phyloP scores from a whole-genome alignment of 2,329 filamentous ascomycete species.

The Diaporthe eres region DNA sequence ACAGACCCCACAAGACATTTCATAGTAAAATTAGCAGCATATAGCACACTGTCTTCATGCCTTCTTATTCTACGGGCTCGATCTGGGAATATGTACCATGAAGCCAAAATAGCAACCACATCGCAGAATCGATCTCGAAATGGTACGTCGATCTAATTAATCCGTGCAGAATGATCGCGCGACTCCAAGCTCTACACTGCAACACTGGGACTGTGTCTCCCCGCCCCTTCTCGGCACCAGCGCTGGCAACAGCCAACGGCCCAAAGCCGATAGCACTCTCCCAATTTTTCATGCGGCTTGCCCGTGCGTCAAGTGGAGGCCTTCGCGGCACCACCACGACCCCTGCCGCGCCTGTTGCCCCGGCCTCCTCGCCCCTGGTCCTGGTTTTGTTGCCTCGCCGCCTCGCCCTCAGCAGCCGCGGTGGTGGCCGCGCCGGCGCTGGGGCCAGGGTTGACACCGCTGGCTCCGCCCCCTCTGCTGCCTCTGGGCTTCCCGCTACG shows the following conservation, averaged over 20 bases:
- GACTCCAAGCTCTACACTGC: background rate
- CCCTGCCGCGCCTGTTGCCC: conserved; percentile 25
- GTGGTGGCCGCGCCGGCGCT: background rate
- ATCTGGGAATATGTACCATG: conserved; percentile 3
- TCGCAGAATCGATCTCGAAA: background rate
- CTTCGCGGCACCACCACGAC: conserved; percentile 35
- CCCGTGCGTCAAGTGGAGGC: background rate
- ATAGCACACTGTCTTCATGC: background rate
- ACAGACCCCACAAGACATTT: no score
- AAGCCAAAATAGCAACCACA: background rate
- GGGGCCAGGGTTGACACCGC: conserved; percentile 6
- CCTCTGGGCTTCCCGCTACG: conserved; percentile 40
- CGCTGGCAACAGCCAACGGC: background rate
- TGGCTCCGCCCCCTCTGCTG: conserved; percentile 36
- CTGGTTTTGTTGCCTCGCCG: conserved; percentile 22
- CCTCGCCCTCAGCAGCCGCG: conserved; percentile 21
- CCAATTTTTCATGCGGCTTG: background rate
- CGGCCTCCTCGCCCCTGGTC: conserved; percentile 34
- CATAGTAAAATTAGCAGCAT: background rate
- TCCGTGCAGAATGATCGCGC: background rate
- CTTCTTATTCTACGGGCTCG: conserved; percentile 12
- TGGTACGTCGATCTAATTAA: conserved; percentile 2
- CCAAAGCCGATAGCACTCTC: background rate
- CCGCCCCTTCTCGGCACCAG: background rate
- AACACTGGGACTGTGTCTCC: background rate